Conservation (phyloP, 2,329 filamentous ascomycete genomes). For the Colletotrichum musicola region DNA sequence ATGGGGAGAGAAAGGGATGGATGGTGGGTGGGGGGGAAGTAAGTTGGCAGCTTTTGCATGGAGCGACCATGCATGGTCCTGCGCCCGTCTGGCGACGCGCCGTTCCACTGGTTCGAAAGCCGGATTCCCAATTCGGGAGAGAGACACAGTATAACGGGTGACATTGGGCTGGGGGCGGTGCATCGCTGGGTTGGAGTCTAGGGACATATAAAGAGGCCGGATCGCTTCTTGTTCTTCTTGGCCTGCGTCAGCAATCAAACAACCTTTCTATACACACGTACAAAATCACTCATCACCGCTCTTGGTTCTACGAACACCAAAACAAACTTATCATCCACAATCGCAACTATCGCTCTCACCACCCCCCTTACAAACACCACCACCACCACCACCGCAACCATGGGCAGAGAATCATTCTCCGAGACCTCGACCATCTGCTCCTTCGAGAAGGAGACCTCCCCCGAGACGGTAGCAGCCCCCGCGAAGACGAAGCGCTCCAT, state of each 20-base stretch:
- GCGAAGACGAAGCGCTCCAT: conserved; percentile 23
- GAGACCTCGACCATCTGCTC: conserved; percentile 36
- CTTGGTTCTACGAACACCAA: background rate
- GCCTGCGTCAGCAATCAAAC: conserved; percentile 33
- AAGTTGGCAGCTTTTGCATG: background rate
- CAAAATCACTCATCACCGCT: background rate
- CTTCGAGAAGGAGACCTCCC: conserved; percentile 22
- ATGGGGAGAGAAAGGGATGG: background rate
- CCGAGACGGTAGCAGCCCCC: background rate
- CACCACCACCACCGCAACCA: conserved; percentile 8
- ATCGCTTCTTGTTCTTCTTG: background rate
- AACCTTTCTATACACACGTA: conserved; percentile 2
- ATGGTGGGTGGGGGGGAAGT: background rate
- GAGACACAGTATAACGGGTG: conserved; percentile 11
- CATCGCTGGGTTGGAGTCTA: conserved; percentile 14
- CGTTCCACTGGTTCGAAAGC: conserved; percentile 17
- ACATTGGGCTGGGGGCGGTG: conserved; percentile 32
- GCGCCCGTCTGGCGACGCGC: conserved; percentile 27
- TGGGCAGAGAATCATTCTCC: conserved; percentile 31
- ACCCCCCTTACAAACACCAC: background rate
- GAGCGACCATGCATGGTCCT: conserved; percentile 25
- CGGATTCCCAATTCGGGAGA: background rate
- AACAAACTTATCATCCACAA: background rate
- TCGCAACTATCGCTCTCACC: background rate
- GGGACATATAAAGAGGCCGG: conserved; percentile 24